Evolutionary conservation across 2,329 filamentous ascomycete genomes (phyloP).

Genomic region (Westerdykella aurantiaca): DNA sequence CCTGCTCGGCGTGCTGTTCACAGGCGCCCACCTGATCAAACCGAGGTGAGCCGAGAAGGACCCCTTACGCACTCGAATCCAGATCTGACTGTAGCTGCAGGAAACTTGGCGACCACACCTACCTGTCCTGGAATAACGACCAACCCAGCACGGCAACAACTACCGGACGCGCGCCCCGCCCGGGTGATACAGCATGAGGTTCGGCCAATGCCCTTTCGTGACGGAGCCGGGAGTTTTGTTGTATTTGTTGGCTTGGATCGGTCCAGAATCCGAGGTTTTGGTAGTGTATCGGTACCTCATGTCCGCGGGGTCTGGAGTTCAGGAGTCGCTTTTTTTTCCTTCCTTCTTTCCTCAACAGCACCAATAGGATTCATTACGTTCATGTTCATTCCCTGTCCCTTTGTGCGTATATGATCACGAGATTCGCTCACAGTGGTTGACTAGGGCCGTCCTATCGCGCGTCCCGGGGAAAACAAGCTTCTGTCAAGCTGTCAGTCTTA

Average conservation of each 20-base stretch:
- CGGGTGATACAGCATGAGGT: slow-evolving; percentile 31
- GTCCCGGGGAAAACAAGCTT: too few species aligned
- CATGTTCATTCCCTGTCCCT: not conserved
- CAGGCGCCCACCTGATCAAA: slow-evolving; percentile 82
- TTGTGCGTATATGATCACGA: too few species aligned
- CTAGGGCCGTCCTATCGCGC: not conserved
- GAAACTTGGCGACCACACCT: slow-evolving; percentile 96
- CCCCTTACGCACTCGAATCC: not conserved
- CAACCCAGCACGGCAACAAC: slow-evolving; percentile 52
- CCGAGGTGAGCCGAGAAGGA: slow-evolving; percentile 60
- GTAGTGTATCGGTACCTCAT: slow-evolving; percentile 25
- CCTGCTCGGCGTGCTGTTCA: slow-evolving; percentile 79
- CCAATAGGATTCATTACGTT: slow-evolving; percentile 19
- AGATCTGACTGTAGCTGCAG: slow-evolving; percentile 42
- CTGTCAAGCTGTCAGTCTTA: too few species aligned
- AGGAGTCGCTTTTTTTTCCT: slow-evolving; percentile 10
- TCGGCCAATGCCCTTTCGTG: slow-evolving; percentile 6
- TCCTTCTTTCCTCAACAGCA: slow-evolving; percentile 1
- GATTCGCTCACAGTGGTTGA: not conserved
- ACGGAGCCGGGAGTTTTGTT: slow-evolving; percentile 11
- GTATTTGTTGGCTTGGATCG: slow-evolving; percentile 7
- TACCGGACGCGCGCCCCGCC: slow-evolving; percentile 38
- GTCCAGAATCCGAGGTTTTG: slow-evolving; percentile 2
- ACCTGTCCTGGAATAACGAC: slow-evolving; percentile 89
- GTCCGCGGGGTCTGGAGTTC: slow-evolving; percentile 24